These are phyloP conservation scores for Stagonosporopsis chrysanthemi DNA, from an alignment of 2,329 filamentous ascomycete species.

Conservation along the genomic window DNA sequence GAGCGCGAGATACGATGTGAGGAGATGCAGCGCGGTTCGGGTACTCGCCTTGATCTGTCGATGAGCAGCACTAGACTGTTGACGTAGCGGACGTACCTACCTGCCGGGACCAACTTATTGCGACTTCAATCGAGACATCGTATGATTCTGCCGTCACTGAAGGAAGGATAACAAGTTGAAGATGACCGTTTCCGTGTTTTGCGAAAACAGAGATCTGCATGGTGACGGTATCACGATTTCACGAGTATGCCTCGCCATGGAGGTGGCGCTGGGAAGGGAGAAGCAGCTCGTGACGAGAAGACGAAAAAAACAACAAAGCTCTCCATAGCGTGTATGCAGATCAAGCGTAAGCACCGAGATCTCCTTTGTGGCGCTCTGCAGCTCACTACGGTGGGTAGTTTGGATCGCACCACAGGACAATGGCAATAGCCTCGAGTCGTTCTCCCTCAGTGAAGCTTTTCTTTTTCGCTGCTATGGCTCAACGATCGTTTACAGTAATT, in stretches of 20 bases:
- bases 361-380: constrained; percentile 13
- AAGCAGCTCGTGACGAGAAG: constrained; percentile 11
- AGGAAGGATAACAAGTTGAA: constrained; percentile 9
- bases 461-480: constrained; percentile 14
- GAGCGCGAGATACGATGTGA: constrained; percentile 9
- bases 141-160: constrained; percentile 25
- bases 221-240: constrained; percentile 15
- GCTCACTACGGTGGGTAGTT: constrained; percentile 1
- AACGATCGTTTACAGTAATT: constrained; percentile 13
- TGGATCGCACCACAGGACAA: not conserved
- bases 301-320: constrained; percentile 11
- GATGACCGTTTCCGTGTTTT: constrained; percentile 16
- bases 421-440: not conserved
- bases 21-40: constrained; percentile 13
- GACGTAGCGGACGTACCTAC: constrained; percentile 26
- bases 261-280: constrained; percentile 4
- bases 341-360: constrained; percentile 18
- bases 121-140: constrained; percentile 22
- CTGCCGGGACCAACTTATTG: constrained; percentile 27
- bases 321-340: constrained; percentile 18
- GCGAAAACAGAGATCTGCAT: constrained; percentile 9
- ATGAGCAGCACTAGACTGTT: constrained; percentile 10
- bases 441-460: constrained; percentile 1
- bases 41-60: constrained; percentile 6
- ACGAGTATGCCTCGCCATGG: constrained; percentile 10